Conservation (phyloP, 306 rosid genomes). For the Fragaria vesca region DNA sequence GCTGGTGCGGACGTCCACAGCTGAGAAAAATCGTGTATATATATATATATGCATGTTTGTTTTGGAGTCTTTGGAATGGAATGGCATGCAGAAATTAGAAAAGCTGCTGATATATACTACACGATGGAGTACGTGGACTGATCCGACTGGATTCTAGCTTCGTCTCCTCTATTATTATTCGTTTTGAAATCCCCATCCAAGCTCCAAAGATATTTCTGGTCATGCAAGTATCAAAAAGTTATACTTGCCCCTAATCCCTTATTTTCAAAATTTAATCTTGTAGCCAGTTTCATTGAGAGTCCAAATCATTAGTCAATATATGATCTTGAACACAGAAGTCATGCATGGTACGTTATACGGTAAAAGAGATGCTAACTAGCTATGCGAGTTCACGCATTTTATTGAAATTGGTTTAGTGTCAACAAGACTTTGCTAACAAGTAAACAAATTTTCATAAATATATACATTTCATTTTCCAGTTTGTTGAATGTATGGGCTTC, state of each 20-base stretch:
- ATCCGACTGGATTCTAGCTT: constrained; percentile 42
- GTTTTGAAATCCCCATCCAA: constrained; percentile 21
- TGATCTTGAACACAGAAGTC: no score
- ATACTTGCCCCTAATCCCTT: no score
- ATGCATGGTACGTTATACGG: no score
- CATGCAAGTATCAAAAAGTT: not conserved
- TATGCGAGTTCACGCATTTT: no score
- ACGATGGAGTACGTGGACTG: constrained; percentile 10
- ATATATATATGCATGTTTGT: constrained; percentile 40
- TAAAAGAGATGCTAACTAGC: no score
- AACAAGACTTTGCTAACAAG: no score
- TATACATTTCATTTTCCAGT: no score
- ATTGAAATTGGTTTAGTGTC: no score
- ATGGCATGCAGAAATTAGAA: constrained; percentile 63
- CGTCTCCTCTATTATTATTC: constrained; percentile 34
- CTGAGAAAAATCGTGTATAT: no score
- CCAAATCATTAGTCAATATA: not conserved
- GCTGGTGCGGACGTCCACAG: no score
- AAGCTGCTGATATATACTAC: constrained; percentile 61
- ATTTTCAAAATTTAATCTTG: not conserved
- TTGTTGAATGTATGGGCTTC: no score
- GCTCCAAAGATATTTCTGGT: not conserved
- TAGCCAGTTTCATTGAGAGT: not conserved
- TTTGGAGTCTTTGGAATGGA: constrained; percentile 55
- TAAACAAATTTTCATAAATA: no score